phyloP scores from a whole-genome alignment of 805 yeast species.

The Candida krabiensis region DNA sequence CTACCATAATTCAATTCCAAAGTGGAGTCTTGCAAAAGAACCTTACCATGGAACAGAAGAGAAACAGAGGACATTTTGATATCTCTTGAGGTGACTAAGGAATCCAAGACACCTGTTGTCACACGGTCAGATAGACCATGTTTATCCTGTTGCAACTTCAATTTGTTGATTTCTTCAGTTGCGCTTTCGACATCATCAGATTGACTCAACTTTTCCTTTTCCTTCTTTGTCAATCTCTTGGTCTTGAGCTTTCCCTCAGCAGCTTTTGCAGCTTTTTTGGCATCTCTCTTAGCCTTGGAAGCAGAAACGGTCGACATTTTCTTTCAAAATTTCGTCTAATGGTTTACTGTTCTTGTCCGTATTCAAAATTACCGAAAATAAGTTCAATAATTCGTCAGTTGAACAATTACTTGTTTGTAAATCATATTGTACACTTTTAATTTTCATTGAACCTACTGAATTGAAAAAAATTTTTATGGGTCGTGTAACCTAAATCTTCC shows the following conservation, averaged over 20 bases:
- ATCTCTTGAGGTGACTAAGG: constrained; percentile 90
- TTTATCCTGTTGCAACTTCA: constrained; percentile 91
- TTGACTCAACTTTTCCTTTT: constrained; percentile 38
- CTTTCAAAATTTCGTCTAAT: not conserved
- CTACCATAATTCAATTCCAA: constrained; percentile 96
- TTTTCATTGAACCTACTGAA: too few species aligned
- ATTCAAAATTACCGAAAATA: too few species aligned
- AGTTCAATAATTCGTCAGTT: too few species aligned
- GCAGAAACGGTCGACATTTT: constrained; percentile 63
- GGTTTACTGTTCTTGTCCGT: not conserved
- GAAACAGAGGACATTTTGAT: constrained; percentile 88
- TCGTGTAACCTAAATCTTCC: too few species aligned
- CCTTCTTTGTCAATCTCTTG: constrained; percentile 65
- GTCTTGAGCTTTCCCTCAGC: constrained; percentile 71
- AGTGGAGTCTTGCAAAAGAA: constrained; percentile 85
- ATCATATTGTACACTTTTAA: too few species aligned
- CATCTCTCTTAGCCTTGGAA: constrained; percentile 97
- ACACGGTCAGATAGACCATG: constrained; percentile 96
- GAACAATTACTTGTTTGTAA: too few species aligned
- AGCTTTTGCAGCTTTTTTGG: constrained; percentile 90
- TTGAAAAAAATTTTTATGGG: too few species aligned
- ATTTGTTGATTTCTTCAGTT: constrained; percentile 74
- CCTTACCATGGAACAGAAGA: constrained; percentile 95
- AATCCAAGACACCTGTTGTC: constrained; percentile 93
- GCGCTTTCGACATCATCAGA: constrained; percentile 58